Percentiles rank a stretch among this genome's conserved stretches.
phyloP scores from a whole-genome alignment of 345 rosid species.

The Cardiospermum halicacabum region DNA sequence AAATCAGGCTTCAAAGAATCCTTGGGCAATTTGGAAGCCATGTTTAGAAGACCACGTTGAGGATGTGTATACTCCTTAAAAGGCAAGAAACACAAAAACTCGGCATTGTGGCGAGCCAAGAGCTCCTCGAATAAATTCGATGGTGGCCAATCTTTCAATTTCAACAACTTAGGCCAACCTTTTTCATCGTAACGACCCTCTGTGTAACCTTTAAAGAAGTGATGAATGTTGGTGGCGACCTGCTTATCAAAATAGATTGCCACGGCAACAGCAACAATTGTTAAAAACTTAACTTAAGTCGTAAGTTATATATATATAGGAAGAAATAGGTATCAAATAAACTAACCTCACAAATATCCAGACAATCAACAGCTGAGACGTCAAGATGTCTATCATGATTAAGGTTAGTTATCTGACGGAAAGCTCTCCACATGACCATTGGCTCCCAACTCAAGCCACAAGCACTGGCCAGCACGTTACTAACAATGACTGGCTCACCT shows the following conservation, averaged over 20 bases:
- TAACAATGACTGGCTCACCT: constrained; percentile 56
- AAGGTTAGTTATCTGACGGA: constrained; percentile 34
- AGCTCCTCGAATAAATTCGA: constrained; percentile 46
- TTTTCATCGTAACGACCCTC: constrained; percentile 23
- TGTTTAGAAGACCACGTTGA: constrained; percentile 45
- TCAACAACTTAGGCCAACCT: constrained; percentile 60
- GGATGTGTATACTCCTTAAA: constrained; percentile 77
- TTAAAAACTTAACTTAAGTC: not conserved
- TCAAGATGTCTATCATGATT: constrained; percentile 27
- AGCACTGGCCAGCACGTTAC: constrained; percentile 44
- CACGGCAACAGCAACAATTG: not conserved
- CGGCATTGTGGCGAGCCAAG: constrained; percentile 66
- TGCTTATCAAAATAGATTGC: constrained; percentile 26
- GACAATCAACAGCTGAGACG: constrained; percentile 41
- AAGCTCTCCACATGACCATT: constrained; percentile 68
- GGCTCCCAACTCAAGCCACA: constrained; percentile 71
- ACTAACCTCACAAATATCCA: constrained; percentile 48
- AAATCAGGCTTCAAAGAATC: constrained; percentile 60
- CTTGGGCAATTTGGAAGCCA: constrained; percentile 53
- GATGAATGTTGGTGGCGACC: constrained; percentile 41
- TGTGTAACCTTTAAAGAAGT: constrained; percentile 56
- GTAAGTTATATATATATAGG: too few species aligned
- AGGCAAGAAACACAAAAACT: constrained; percentile 63
- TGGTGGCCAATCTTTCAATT: constrained; percentile 88
- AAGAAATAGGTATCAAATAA: not conserved